Conservation (phyloP, 139 green algal species). For the Chlamydomonas schloesseri region DNA sequence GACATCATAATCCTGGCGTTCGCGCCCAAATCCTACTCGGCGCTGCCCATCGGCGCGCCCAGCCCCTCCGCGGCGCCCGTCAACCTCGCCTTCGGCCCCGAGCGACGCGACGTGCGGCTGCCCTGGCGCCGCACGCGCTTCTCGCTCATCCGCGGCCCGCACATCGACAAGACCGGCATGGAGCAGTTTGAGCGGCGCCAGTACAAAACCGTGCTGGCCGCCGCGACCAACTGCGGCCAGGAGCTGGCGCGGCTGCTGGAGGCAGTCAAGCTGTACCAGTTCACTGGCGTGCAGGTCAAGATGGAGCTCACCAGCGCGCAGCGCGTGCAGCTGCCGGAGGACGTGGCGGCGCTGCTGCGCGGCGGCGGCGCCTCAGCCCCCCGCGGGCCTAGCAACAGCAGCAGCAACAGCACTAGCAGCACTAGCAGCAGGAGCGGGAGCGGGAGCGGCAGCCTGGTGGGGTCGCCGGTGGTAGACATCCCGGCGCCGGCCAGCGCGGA, state of each 20-base stretch:
- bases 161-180: conserved; percentile 63
- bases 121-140: conserved; percentile 36
- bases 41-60: background rate
- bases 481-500: conserved; percentile 4
- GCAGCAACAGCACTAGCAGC: background rate
- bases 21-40: conserved; percentile 43
- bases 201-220: conserved; percentile 48
- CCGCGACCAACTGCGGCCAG: conserved; percentile 34
- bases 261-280: conserved; percentile 58
- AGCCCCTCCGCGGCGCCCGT: background rate
- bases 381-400: no score
- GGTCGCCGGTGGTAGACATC: background rate
- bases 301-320: conserved; percentile 6
- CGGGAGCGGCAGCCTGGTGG: background rate
- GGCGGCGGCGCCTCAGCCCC: background rate
- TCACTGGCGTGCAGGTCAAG: conserved; percentile 49
- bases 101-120: conserved; percentile 19
- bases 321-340: background rate
- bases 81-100: background rate
- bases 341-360: conserved; percentile 13
- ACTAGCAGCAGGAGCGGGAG: background rate
- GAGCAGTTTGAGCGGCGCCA: conserved; percentile 62
- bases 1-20: conserved; percentile 56
- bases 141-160: conserved; percentile 46
- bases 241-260: conserved; percentile 59